Evolutionary conservation across 2,329 filamentous ascomycete species (phyloP).

Genomic region (Calonectria naviculata): DNA sequence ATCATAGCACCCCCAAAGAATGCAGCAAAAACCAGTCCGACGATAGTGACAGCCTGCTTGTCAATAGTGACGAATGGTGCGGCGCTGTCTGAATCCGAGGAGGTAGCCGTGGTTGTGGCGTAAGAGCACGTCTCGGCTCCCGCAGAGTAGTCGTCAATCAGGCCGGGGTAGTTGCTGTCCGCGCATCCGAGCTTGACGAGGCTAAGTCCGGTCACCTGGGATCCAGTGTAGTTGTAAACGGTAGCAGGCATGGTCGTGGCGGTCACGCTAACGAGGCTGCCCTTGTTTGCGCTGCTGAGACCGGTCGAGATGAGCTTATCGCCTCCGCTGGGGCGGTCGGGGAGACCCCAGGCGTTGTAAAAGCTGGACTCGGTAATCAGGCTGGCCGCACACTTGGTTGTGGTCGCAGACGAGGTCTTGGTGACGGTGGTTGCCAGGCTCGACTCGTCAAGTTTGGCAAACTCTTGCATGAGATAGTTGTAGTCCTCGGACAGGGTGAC

Average conservation of each 20-base stretch:
- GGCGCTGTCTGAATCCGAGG: background rate
- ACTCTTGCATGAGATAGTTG: background rate
- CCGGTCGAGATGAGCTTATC: background rate
- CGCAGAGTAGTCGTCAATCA: background rate
- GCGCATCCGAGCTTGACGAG: background rate
- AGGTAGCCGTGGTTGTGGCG: background rate
- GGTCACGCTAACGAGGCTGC: background rate
- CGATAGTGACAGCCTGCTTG: background rate
- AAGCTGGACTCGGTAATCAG: background rate
- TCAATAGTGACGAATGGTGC: background rate
- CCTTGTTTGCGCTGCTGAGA: background rate
- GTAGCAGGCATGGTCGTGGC: background rate
- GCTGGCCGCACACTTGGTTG: background rate
- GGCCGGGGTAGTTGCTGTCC: background rate
- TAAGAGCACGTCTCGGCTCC: background rate
- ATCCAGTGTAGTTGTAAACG: constrained; percentile 4
- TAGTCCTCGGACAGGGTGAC: background rate
- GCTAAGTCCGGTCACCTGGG: background rate
- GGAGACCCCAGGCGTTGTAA: background rate
- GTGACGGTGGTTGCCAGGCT: background rate
- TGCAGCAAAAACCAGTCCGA: background rate
- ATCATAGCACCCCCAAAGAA: background rate
- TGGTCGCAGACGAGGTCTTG: background rate
- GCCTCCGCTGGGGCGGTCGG: background rate
- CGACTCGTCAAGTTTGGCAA: background rate